Conservation (phyloP, 257 asterid genomes). For the Leptodermis oblonga region DNA sequence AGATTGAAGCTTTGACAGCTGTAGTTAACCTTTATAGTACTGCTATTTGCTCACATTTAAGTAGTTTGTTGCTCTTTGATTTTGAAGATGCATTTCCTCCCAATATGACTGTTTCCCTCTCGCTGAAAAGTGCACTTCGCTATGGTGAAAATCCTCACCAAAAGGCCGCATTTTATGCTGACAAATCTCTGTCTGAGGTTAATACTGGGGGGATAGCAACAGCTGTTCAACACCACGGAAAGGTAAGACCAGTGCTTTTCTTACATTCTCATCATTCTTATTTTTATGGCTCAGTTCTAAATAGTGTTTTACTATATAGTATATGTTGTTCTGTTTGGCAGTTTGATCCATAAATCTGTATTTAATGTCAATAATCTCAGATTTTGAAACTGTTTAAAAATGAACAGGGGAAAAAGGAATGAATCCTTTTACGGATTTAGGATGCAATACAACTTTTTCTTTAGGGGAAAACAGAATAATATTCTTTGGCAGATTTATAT, state of each 20-base stretch:
- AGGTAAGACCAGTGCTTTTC: conserved; percentile 38
- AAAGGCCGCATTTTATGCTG: conserved; percentile 89
- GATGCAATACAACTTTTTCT: not conserved
- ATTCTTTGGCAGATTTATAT: not conserved
- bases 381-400: not conserved
- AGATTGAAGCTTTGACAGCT: conserved; percentile 1
- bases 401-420: not conserved
- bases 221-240: conserved; percentile 89
- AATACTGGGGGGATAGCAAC: conserved; percentile 95
- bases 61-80: not conserved
- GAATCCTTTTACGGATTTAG: not conserved
- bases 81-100: conserved; percentile 77
- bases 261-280: not conserved
- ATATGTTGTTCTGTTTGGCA: not conserved
- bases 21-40: not conserved
- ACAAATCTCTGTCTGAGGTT: conserved; percentile 91
- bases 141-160: conserved; percentile 99
- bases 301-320: not conserved
- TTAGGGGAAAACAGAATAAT: not conserved
- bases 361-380: not conserved
- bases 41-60: conserved; percentile 3
- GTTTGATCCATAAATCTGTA: not conserved
- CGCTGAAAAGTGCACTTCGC: conserved; percentile 75
- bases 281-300: not conserved
- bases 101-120: conserved; percentile 63